Evolutionary conservation across 1,284 basidiomycete species (phyloP).

Genomic region (Schizophyllum commune): DNA sequence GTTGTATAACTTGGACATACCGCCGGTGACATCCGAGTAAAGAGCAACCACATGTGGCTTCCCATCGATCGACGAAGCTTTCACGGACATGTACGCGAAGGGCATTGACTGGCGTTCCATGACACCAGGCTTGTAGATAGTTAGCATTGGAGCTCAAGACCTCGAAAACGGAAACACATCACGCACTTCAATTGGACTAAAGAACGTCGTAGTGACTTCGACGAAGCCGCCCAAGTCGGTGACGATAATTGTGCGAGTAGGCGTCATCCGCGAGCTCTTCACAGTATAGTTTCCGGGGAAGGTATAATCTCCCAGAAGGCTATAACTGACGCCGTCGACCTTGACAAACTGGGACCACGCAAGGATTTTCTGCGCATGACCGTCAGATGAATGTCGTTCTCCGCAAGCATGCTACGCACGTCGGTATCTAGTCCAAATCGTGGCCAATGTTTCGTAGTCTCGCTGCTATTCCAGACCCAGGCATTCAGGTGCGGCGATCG

Average conservation of each 20-base stretch:
- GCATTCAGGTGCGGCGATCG: no score
- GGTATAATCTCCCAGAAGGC: slow-evolving; percentile 2
- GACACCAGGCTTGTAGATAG: slow-evolving; percentile 13
- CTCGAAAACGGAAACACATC: neutral
- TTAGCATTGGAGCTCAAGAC: no score
- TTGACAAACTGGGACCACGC: slow-evolving; percentile 31
- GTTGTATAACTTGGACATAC: slow-evolving; percentile 7
- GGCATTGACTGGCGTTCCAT: slow-evolving; percentile 29
- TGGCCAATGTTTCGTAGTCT: no score
- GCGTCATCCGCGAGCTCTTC: slow-evolving; percentile 18
- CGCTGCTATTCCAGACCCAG: no score
- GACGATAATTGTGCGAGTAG: slow-evolving; percentile 27
- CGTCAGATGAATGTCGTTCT: no score
- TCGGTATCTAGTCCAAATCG: no score
- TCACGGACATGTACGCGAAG: slow-evolving; percentile 31
- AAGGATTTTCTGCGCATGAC: slow-evolving; percentile 7
- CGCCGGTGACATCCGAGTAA: slow-evolving; percentile 29
- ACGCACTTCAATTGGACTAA: slow-evolving; percentile 32
- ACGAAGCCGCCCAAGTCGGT: slow-evolving; percentile 28
- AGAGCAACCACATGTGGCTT: slow-evolving; percentile 25
- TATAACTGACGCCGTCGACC: slow-evolving; percentile 24
- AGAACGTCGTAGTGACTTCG: slow-evolving; percentile 27
- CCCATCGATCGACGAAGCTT: slow-evolving; percentile 28
- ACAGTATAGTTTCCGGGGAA: slow-evolving; percentile 5
- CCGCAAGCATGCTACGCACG: no score